A percentile compares a stretch with the other conserved stretches of the same genome.
phyloP scores from a whole-genome alignment of 2,329 filamentous ascomycete genomes.

The Monosporascus sp. region DNA sequence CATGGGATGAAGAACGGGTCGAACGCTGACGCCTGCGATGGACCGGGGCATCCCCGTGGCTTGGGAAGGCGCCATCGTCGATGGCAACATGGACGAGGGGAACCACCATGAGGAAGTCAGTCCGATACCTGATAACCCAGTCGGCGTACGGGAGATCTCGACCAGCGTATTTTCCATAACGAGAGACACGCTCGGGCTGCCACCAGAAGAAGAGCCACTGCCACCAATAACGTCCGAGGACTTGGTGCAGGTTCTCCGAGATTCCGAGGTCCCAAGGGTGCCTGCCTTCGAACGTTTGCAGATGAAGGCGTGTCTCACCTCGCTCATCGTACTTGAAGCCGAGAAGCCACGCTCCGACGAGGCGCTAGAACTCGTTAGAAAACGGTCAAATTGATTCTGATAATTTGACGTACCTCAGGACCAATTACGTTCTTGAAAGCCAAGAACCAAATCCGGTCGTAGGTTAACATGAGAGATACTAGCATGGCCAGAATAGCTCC shows the following conservation, averaged over 20 bases:
- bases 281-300: not conserved
- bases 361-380: not conserved
- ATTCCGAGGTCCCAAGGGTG: constrained; percentile 10
- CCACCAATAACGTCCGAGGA: constrained; percentile 11
- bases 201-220: constrained; percentile 14
- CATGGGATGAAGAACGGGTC: constrained; percentile 4
- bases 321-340: constrained; percentile 7
- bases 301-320: constrained; percentile 2
- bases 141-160: constrained; percentile 12
- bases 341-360: not conserved
- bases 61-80: constrained; percentile 6
- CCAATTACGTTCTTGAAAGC: not conserved
- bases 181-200: constrained; percentile 9
- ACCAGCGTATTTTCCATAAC: constrained; percentile 11
- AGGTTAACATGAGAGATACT: not conserved
- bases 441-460: not conserved
- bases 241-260: constrained; percentile 9
- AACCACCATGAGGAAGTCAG: constrained; percentile 1
- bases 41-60: constrained; percentile 1
- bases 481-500: not conserved
- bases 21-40: constrained; percentile 1
- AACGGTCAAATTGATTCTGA: no score
- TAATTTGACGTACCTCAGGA: not conserved
- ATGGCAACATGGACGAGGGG: constrained; percentile 1
- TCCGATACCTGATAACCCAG: constrained; percentile 3